These are phyloP conservation scores for Talaromyces trachyspermus DNA, from an alignment of 495 filamentous ascomycete genomes.

Conservation along the genomic window DNA sequence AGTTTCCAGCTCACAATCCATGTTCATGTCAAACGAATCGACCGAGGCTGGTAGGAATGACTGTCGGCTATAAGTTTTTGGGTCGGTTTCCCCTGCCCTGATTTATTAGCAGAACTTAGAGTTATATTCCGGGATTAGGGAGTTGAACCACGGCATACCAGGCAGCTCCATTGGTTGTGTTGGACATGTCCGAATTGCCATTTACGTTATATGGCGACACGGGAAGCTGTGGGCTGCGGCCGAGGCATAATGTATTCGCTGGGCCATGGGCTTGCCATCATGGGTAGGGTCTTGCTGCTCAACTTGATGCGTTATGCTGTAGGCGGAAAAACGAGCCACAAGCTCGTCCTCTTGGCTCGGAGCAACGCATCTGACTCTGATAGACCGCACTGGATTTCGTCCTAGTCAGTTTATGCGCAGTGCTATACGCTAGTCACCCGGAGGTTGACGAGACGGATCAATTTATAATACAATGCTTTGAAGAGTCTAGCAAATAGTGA, in stretches of 20 bases:
- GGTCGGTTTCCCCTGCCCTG: neutral
- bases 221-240: constrained; percentile 6
- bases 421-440: neutral
- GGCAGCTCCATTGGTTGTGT: neutral
- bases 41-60: neutral
- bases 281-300: neutral
- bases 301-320: constrained; percentile 2
- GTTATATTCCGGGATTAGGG: no score
- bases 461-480: no score
- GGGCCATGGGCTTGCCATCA: neutral
- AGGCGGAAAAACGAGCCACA: constrained; percentile 55
- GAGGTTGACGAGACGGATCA: no score
- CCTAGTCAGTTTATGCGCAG: neutral
- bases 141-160: no score
- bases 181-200: neutral
- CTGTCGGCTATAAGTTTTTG: neutral
- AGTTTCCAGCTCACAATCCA: neutral
- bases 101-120: neutral
- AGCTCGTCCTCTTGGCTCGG: constrained; percentile 49
- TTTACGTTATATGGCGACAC: neutral
- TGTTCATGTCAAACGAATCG: neutral
- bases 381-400: constrained; percentile 1
- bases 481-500: no score
- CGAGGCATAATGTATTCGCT: constrained; percentile 3
- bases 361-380: constrained; percentile 6